A percentile compares a stretch with the other conserved stretches of the same genome.
Evolutionary conservation across 352 stramenopile species (phyloP).

Genomic region (Blastocystis sp.): DNA sequence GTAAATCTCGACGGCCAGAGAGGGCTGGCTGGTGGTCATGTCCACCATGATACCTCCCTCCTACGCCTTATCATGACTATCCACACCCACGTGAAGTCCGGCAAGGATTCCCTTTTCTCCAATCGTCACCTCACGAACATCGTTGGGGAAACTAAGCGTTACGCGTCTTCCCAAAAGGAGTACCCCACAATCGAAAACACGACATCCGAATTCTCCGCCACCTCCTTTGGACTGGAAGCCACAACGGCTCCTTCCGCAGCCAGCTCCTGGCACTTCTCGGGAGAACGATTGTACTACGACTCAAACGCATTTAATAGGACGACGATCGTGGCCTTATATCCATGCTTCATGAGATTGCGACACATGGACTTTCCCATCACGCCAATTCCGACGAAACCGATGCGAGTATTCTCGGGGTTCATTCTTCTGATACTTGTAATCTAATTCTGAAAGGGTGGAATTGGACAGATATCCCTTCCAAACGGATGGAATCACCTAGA

Average conservation of each 20-base stretch:
- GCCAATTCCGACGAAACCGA: conserved; percentile 73
- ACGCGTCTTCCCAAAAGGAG: conserved; percentile 58
- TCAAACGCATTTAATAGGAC: background rate
- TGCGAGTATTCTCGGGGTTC: conserved; percentile 59
- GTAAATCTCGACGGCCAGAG: conserved; percentile 75
- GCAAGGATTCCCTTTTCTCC: conserved; percentile 55
- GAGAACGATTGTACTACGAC: conserved; percentile 68
- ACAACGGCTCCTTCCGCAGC: conserved; percentile 70
- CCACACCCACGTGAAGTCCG: background rate
- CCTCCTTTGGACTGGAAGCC: conserved; percentile 69
- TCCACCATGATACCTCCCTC: conserved; percentile 73
- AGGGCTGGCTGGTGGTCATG: conserved; percentile 77
- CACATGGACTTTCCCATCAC: conserved; percentile 80
- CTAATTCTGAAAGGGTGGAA: background rate
- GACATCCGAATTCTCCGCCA: conserved; percentile 72
- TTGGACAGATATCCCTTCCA: background rate
- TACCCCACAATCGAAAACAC: conserved; percentile 77
- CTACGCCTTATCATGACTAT: background rate
- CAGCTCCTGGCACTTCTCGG: conserved; percentile 70
- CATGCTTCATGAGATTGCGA: conserved; percentile 71
- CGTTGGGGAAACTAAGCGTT: conserved; percentile 55
- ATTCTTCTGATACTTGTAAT: background rate
- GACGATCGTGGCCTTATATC: conserved; percentile 71
- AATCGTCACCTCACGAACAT: conserved; percentile 66
- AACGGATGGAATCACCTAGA: too few relatives aligned